These are phyloP conservation scores for Santalum album DNA, from an alignment of 164 flowering plant genomes.

Conservation along the genomic window DNA sequence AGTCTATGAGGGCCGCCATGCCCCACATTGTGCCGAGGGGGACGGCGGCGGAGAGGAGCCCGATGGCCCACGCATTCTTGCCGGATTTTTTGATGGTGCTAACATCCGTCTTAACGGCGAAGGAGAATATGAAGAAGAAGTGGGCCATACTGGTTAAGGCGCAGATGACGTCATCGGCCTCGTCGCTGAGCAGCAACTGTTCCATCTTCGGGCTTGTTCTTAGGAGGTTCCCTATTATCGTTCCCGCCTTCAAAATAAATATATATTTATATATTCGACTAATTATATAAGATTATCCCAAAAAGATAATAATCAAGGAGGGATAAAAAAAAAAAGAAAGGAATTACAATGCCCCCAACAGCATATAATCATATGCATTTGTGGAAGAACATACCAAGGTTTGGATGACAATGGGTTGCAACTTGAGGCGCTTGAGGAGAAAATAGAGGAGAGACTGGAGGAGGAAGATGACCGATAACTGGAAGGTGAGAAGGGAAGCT, in stretches of 20 bases:
- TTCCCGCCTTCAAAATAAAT: background rate
- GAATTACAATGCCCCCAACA: background rate
- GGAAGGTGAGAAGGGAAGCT: too few species aligned
- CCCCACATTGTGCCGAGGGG: background rate
- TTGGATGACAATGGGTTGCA: background rate
- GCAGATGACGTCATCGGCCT: background rate
- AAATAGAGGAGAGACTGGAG: background rate
- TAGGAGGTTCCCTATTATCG: background rate
- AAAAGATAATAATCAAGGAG: too few species aligned
- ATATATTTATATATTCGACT: too few species aligned
- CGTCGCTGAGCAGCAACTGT: background rate
- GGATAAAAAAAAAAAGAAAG: background rate
- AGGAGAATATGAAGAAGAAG: constrained; percentile 1
- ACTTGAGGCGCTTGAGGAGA: background rate
- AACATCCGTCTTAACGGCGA: background rate
- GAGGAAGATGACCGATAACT: too few species aligned
- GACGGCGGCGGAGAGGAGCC: background rate
- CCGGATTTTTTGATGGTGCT: background rate
- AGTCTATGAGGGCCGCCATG: background rate
- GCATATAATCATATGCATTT: background rate
- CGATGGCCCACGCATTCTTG: background rate
- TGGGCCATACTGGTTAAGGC: background rate
- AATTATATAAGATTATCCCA: background rate
- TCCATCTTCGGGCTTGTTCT: background rate
- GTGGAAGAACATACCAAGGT: too few species aligned